Evolutionary conservation across 148 eudicot genomes (phyloP).

Genomic region (Dianthus caryophyllus): DNA sequence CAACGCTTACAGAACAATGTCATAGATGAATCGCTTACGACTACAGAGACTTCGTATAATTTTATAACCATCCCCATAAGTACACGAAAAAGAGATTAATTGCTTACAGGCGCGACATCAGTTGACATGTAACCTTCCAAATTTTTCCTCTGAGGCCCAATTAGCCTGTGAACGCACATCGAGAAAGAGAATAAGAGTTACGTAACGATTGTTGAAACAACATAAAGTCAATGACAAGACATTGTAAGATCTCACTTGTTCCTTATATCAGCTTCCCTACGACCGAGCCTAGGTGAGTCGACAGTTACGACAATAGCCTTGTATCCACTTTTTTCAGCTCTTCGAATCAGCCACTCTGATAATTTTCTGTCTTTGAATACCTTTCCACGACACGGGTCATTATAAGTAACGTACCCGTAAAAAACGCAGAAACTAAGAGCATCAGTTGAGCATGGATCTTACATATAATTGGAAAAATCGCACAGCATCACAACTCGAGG

Average conservation of each 20-base stretch:
- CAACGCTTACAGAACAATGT: background rate
- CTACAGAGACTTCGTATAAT: no score
- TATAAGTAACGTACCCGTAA: background rate
- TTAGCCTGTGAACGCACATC: constrained; percentile 47
- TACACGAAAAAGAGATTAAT: background rate
- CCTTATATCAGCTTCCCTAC: constrained; percentile 73
- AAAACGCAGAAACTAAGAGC: background rate
- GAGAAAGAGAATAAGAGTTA: background rate
- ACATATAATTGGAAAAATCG: constrained; percentile 83
- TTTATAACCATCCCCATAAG: no score
- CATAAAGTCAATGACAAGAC: background rate
- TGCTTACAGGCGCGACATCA: constrained; percentile 50
- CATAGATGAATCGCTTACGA: no score
- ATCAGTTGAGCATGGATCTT: constrained; percentile 11
- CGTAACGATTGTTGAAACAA: background rate
- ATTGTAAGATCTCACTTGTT: constrained; percentile 48
- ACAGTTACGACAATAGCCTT: constrained; percentile 74
- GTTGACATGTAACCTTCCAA: constrained; percentile 71
- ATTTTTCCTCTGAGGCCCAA: constrained; percentile 59
- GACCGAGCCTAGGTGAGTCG: constrained; percentile 77
- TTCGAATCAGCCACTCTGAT: constrained; percentile 47
- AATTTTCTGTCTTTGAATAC: constrained; percentile 58
- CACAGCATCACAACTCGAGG: constrained; percentile 64
- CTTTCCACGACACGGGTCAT: constrained; percentile 29
- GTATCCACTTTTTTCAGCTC: constrained; percentile 77